Evolutionary conservation across 192 early-diverging fungal genomes (phyloP), one percentile per base, ranked within the genome.

Genomic region (Glomus cerebriforme): DNA sequence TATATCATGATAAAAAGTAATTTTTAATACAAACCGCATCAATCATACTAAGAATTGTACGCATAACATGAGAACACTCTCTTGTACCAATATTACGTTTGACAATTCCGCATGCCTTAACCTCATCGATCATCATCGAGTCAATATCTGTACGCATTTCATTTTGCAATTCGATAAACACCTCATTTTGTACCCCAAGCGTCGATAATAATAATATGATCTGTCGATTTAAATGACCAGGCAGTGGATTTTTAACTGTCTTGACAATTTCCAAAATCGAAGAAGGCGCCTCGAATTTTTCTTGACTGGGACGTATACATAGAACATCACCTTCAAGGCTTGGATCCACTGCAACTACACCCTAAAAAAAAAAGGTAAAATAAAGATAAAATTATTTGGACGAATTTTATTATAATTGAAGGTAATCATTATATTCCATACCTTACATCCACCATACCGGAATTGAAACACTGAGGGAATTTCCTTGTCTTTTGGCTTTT

Each of bases 381-480:
- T 9, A 3, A 49, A 19, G 13, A 13, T 54, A 15, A 54, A 19
- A 54, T 54, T 17, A 49, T 19, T 49, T 17, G n/a, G n/a, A n/a
- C n/a, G n/a, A n/a, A n/a, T n/a, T n/a, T n/a, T n/a, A n/a, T n/a
- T n/a, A n/a, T n/a, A n/a, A n/a, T n/a, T n/a, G n/a, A 7, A 39
- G 37, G 37, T 49, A 13, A 13, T 19, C 26, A 49, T 12, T n/a
- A 26, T 43, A 65, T 7, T 45, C 1, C 7, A 17, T 39, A 77
- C 75, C 75, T 95, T 90, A 12, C 90, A 85, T 26, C 91, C 91
- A 3, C 88, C 89, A 0, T 92, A 80, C 54, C 94, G 87, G 34
- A 94, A 89, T 80, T 95, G 94, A 35, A 91, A 89, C 1, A 93
- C 94, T 9, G 84, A 83, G 0, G 92, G 92, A 0, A 62, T 58